phyloP scores from a whole-genome alignment of 2,329 filamentous ascomycete species.

The Decorospora gaudefroyi region DNA sequence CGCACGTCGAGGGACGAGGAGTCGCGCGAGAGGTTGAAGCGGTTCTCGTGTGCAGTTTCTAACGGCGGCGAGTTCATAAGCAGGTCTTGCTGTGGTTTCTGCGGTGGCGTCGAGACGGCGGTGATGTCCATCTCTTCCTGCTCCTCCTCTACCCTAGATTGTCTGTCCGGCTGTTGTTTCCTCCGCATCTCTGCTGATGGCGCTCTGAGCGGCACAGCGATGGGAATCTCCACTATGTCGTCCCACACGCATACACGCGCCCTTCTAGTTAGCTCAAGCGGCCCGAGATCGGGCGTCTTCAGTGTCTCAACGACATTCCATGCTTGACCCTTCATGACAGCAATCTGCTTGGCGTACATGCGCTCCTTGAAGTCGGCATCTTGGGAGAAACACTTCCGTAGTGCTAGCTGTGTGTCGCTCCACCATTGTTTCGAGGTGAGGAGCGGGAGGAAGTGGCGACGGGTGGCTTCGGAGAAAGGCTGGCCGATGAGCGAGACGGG shows the following conservation, averaged over 20 bases:
- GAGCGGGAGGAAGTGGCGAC: slow-evolving; percentile 93
- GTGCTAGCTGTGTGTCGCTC: slow-evolving; percentile 86
- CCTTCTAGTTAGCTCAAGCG: slow-evolving; percentile 86
- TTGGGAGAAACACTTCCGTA: slow-evolving; percentile 85
- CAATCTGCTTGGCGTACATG: slow-evolving; percentile 98
- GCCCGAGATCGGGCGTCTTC: slow-evolving; percentile 89
- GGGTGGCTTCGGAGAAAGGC: slow-evolving; percentile 91
- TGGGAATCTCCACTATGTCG: slow-evolving; percentile 91
- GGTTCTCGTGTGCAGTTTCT: slow-evolving; percentile 48
- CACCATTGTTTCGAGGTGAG: slow-evolving; percentile 96
- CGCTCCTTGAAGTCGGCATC: slow-evolving; percentile 96
- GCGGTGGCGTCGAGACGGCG: slow-evolving; percentile 62
- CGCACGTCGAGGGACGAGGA: slow-evolving; percentile 51
- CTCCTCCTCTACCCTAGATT: slow-evolving; percentile 44
- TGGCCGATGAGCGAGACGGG: slow-evolving; percentile 95
- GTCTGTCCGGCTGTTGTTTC: slow-evolving; percentile 55
- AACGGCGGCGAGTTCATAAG: slow-evolving; percentile 65
- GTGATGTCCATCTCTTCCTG: slow-evolving; percentile 95
- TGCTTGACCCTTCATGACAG: slow-evolving; percentile 98
- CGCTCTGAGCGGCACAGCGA: slow-evolving; percentile 85
- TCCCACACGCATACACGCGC: slow-evolving; percentile 97
- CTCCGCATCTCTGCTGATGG: slow-evolving; percentile 84
- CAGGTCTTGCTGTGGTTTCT: slow-evolving; percentile 64
- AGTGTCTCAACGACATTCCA: slow-evolving; percentile 99
- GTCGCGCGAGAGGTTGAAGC: slow-evolving; percentile 55